These are phyloP conservation scores for Wickerhamomyces silvicola DNA, from an alignment of 805 yeast genomes.

Conservation along the genomic window DNA sequence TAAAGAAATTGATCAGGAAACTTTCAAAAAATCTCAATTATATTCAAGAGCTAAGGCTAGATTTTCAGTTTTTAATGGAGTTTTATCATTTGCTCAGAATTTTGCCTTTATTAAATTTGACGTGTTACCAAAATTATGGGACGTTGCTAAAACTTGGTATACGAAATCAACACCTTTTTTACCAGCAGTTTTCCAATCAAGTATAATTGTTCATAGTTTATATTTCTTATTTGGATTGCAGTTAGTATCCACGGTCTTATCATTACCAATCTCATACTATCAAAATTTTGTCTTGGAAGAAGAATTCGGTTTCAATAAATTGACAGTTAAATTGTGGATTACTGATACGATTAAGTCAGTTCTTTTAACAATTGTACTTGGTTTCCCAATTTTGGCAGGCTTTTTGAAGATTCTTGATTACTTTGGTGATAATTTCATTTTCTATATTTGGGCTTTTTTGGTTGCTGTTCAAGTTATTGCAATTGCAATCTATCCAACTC, in stretches of 20 bases:
- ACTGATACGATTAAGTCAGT: slow-evolving; percentile 62
- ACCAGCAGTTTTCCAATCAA: slow-evolving; percentile 33
- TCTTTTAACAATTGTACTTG: slow-evolving; percentile 47
- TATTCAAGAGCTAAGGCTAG: slow-evolving; percentile 75
- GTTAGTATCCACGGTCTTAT: slow-evolving; percentile 42
- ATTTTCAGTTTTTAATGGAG: slow-evolving; percentile 53
- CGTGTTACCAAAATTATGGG: slow-evolving; percentile 60
- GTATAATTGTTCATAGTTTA: slow-evolving; percentile 67
- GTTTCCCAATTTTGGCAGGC: slow-evolving; percentile 66
- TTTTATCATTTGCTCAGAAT: slow-evolving; percentile 49
- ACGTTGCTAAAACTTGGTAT: slow-evolving; percentile 35
- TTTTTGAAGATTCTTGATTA: slow-evolving; percentile 76
- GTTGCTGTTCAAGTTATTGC: slow-evolving; percentile 65
- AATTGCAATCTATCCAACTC: slow-evolving; percentile 72
- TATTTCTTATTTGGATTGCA: slow-evolving; percentile 51
- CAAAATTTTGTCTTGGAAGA: slow-evolving; percentile 86
- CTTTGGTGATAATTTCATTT: slow-evolving; percentile 76
- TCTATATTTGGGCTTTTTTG: slow-evolving; percentile 69
- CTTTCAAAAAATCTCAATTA: slow-evolving; percentile 68
- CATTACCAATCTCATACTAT: slow-evolving; percentile 69
- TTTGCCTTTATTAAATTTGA: slow-evolving; percentile 53
- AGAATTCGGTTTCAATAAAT: slow-evolving; percentile 87
- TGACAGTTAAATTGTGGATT: slow-evolving; percentile 65
- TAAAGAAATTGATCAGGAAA: slow-evolving; percentile 62
- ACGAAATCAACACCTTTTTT: slow-evolving; percentile 19